Percentiles rank a stretch among this genome's conserved stretches.
Conservation (phyloP, 2,329 filamentous ascomycete genomes). For the Pseudocercospora fijiensis region DNA sequence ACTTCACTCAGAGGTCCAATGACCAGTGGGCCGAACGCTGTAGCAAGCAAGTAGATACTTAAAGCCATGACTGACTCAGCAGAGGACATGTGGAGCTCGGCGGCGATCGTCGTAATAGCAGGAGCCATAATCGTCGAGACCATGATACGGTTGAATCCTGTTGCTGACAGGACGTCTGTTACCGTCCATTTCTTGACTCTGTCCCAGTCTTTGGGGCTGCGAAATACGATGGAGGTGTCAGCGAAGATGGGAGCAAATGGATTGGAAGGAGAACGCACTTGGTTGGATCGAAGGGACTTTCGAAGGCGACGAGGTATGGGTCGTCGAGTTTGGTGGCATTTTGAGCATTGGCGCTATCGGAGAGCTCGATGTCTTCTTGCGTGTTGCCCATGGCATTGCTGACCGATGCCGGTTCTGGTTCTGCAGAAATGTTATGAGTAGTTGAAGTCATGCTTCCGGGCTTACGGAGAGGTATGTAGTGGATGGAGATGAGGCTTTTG, state of each 20-base stretch:
- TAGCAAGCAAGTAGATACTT: constrained; percentile 26
- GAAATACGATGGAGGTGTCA: not conserved
- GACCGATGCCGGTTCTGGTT: too few relatives aligned
- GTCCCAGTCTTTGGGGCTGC: constrained; percentile 13
- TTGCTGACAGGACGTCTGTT: constrained; percentile 51
- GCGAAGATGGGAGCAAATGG: not conserved
- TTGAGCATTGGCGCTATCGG: not conserved
- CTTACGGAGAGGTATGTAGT: not conserved
- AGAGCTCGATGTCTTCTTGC: not conserved
- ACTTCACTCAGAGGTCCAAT: constrained; percentile 41
- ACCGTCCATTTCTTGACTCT: constrained; percentile 48
- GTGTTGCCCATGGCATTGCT: too few relatives aligned
- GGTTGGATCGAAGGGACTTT: constrained; percentile 28
- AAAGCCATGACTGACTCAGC: constrained; percentile 24
- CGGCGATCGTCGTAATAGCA: constrained; percentile 44
- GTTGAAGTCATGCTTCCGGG: not conserved
- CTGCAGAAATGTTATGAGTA: not conserved
- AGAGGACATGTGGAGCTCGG: constrained; percentile 41
- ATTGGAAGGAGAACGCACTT: not conserved
- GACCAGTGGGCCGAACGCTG: constrained; percentile 24
- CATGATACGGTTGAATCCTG: constrained; percentile 54
- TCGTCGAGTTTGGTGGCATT: constrained; percentile 8
- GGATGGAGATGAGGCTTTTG: not conserved
- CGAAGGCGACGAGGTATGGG: constrained; percentile 22
- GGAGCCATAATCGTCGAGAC: constrained; percentile 55